phyloP scores from a whole-genome alignment of 1,284 basidiomycete genomes.

The Cryptococcus hybrid region DNA sequence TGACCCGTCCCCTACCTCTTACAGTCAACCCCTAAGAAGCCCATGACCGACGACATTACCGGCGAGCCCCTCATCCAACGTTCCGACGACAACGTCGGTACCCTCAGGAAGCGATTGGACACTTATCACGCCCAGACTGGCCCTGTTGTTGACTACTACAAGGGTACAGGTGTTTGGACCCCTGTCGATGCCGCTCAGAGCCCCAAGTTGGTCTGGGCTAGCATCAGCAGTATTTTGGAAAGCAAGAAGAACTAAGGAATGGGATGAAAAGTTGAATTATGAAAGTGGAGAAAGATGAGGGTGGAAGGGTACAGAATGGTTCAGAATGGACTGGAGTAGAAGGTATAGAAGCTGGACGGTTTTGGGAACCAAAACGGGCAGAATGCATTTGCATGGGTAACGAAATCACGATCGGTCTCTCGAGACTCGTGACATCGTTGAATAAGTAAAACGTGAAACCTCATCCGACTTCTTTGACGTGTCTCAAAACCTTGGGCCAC shows the following conservation, averaged over 20 bases:
- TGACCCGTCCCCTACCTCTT: not conserved
- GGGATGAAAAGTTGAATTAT: not conserved
- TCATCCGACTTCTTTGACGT: no score
- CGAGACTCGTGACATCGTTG: no score
- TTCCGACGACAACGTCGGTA: conserved; percentile 91
- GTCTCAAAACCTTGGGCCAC: no score
- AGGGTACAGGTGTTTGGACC: conserved; percentile 80
- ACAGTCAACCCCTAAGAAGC: conserved; percentile 71
- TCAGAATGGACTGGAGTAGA: no score
- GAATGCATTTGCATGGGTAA: no score
- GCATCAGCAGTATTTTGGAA: conserved; percentile 17
- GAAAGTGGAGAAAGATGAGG: no score
- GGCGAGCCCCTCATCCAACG: conserved; percentile 93
- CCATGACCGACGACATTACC: conserved; percentile 88
- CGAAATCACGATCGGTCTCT: no score
- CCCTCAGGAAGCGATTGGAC: conserved; percentile 80
- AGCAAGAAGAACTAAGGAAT: not conserved
- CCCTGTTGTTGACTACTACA: conserved; percentile 97
- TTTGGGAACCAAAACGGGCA: conserved; percentile 53
- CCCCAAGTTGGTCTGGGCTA: conserved; percentile 60
- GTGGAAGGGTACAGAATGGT: no score
- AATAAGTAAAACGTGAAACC: no score
- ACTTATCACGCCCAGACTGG: conserved; percentile 90
- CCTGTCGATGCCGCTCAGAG: conserved; percentile 92
- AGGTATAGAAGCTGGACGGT: no score